Base-by-base conservation (phyloP, 2,329 filamentous ascomycete genomes). In the Grosmannia serpens region DNA sequence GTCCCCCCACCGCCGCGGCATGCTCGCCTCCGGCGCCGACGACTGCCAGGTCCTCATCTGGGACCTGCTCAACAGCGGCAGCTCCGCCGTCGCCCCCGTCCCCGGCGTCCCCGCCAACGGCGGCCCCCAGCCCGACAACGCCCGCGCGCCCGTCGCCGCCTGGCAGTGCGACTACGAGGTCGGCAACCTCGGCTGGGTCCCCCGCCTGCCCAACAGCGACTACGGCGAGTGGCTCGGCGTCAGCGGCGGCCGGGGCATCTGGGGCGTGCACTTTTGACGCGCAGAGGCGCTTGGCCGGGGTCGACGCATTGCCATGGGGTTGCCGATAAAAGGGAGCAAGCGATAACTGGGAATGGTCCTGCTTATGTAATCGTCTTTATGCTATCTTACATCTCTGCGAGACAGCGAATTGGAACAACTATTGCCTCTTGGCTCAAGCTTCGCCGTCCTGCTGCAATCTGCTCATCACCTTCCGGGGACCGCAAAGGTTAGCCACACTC, bases 1-100 rank as follows among this genome's bases (percentile, higher is more conserved):
- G 94, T 95, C 90, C 10, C 92, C 91, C 0, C 58, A 55, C 54
- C 83, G 91, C 60, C 82, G 94, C 66, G 94, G 94, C 27, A 88
- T 91, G 64, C 82, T 99, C 22, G 92, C 92, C 20, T 95, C 90
- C 0, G 94, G 94, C 38, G 94, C 81, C 7, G 94, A 99, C 67
- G 94, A 99, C 71, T 92, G 85, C 63, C 83, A 94, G 64, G 92
- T 97, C 2, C 78, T 97, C 35, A 79, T 96, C 20, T 99, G 94
- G 94, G 94, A 99, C 71, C 77, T 99, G 11, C 79, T 96, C 63
- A 92, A 88, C 66, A 80, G 80, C 72, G 68, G 74, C 71, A 63
- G 78, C 70, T 66, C 67, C 27, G 22, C 24, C 50, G 38, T 22
- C 2, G 2, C 26, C 20, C 26, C 47, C 24, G 9, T 33, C 24